Evolutionary conservation across 208 protist genomes (phyloP), one percentile per base, ranked within the genome.

Genomic region (Crithidia expoeki): DNA sequence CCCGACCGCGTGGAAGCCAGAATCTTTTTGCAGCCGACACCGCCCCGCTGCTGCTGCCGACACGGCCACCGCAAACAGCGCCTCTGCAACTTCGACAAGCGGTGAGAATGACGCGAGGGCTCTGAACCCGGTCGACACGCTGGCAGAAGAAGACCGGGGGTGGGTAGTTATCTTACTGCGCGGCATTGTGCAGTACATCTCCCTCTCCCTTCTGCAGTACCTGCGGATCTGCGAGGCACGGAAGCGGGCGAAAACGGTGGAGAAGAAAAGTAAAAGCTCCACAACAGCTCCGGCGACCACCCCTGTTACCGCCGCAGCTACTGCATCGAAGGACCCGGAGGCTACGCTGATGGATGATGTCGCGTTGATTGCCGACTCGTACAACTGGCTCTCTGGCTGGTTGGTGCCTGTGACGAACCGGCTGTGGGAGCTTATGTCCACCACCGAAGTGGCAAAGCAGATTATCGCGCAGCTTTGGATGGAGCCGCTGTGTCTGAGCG

Each of bases 1-100:
- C 74, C 81, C 88, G n/a, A 84, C 72, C 50, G 89, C 92, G 23
- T 93, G 90, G 90, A 84, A 88, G 55, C 21, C 66, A 28, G 69
- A 79, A 42, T 82, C 83, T 5, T 93, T 97, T 69, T 94, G 87
- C 67, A 77, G 52, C 2, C 65, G 66, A 0, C 86, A 94, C 65
- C 72, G 80, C 25, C 84, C 86, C 5, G 50, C 46, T 11, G 66
- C 53, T 9, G 46, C 49, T 0, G 34, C 52, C 30, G 14, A 42
- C 10, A 42, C 36, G 36, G 36, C 36, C 36, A 42, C 36, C 12
- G 36, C 36, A 42, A 42, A 42, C 36, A 12, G 36, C 36, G 36
- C n/a, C n/a, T n/a, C n/a, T n/a, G n/a, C n/a, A n/a, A n/a, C n/a
- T n/a, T n/a, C 53, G 7, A 16, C 4, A 23, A n/a, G 10, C 28